These are phyloP conservation scores for Plasmodium sp. DNA, from an alignment of 169 alveolate genomes.

Conservation along the genomic window DNA sequence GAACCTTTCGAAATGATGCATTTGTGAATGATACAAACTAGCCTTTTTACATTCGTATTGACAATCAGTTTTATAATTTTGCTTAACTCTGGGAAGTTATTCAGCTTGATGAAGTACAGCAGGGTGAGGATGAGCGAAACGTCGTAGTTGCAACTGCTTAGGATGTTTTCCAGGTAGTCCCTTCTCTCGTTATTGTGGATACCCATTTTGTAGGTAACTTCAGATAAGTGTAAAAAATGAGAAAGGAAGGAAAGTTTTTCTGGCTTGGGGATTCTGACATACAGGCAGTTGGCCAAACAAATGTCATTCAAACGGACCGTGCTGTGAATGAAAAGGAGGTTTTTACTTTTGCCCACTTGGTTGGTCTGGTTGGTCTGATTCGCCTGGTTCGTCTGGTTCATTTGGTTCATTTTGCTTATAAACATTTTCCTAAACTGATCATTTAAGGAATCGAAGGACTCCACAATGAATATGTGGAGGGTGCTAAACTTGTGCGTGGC, in stretches of 20 bases:
- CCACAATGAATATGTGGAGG: constrained; percentile 36
- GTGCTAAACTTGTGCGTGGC: background rate
- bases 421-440: constrained; percentile 39
- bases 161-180: background rate
- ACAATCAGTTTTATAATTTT: constrained; percentile 51
- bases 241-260: background rate
- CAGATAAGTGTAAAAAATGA: constrained; percentile 16
- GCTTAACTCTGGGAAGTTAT: constrained; percentile 44
- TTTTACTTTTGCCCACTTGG: background rate
- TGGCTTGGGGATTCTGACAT: constrained; percentile 61
- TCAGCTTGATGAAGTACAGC: constrained; percentile 27
- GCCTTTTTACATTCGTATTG: constrained; percentile 45
- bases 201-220: constrained; percentile 33
- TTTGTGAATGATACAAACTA: constrained; percentile 40
- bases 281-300: constrained; percentile 27
- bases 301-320: constrained; percentile 2
- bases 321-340: constrained; percentile 51
- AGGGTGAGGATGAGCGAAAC: constrained; percentile 31
- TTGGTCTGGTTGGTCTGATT: too few relatives aligned
- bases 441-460: constrained; percentile 31
- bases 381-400: too few relatives aligned
- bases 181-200: background rate
- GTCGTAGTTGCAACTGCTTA: constrained; percentile 60
- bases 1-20: constrained; percentile 18
- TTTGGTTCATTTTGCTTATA: background rate